Conservation (phyloP, 495 filamentous ascomycete species). For the Penicillium mononematosum region DNA sequence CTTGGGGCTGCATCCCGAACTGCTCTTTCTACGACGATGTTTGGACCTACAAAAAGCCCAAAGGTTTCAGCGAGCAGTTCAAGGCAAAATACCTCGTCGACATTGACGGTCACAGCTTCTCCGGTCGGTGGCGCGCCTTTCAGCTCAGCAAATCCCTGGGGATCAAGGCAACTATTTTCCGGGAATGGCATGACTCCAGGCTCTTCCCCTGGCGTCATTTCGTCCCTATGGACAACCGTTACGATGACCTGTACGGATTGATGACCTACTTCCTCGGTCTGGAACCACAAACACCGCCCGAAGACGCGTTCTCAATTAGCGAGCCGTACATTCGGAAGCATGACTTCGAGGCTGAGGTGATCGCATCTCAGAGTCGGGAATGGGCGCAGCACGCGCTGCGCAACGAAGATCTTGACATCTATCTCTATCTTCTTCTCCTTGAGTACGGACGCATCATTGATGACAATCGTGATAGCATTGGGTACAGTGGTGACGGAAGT, state of each 20-base stretch:
- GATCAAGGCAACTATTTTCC: conserved; percentile 71
- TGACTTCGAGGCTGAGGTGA: conserved; percentile 58
- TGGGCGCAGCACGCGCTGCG: conserved; percentile 71
- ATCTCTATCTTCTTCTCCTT: conserved; percentile 64
- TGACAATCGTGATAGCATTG: conserved; percentile 63
- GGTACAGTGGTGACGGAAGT: conserved; percentile 56
- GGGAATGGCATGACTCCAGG: conserved; percentile 72
- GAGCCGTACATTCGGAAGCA: conserved; percentile 37
- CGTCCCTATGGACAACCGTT: conserved; percentile 83
- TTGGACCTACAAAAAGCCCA: conserved; percentile 28
- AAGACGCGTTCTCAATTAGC: neutral
- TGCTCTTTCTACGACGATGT: conserved; percentile 42
- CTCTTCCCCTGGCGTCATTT: conserved; percentile 71
- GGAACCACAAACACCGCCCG: conserved; percentile 21
- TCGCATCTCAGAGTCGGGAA: conserved; percentile 60
- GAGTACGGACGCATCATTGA: conserved; percentile 69
- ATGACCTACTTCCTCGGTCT: conserved; percentile 76
- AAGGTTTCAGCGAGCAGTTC: conserved; percentile 53
- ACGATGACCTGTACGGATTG: conserved; percentile 70
- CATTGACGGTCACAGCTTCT: conserved; percentile 72
- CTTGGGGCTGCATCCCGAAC: conserved; percentile 40
- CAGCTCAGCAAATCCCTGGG: conserved; percentile 61
- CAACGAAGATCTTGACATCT: conserved; percentile 71
- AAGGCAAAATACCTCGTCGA: conserved; percentile 61
- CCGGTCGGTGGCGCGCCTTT: conserved; percentile 68